Conservation (phyloP, 2,329 filamentous ascomycete species). For the Aspergillus quadrilineatus region DNA sequence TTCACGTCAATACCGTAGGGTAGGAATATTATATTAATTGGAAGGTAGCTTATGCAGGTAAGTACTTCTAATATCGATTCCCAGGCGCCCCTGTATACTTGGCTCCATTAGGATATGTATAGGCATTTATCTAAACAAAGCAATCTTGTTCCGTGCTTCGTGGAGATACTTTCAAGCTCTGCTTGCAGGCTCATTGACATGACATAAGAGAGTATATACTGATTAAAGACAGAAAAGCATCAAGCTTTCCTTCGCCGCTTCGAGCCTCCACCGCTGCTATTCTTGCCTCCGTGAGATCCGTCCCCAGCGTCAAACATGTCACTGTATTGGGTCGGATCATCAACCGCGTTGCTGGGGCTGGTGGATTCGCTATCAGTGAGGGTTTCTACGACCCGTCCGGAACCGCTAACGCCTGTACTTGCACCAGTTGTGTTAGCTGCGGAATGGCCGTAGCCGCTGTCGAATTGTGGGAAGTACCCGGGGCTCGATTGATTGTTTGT, state of each 20-base stretch:
- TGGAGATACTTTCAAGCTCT: conserved; percentile 1
- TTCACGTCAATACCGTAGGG: too few relatives aligned
- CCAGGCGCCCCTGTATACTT: background rate
- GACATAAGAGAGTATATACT: background rate
- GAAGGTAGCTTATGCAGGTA: background rate
- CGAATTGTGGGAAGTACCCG: conserved; percentile 37
- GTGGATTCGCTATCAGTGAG: conserved; percentile 47
- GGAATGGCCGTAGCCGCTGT: conserved; percentile 26
- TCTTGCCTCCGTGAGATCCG: conserved; percentile 22
- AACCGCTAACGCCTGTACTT: conserved; percentile 20
- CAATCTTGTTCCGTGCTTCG: background rate
- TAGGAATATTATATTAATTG: background rate
- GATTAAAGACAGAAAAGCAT: conserved; percentile 13
- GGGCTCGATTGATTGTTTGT: conserved; percentile 24
- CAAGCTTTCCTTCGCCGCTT: conserved; percentile 36
- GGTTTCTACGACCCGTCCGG: conserved; percentile 42
- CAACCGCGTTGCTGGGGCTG: conserved; percentile 39
- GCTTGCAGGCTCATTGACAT: background rate
- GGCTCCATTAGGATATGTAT: background rate
- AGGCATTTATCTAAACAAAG: background rate
- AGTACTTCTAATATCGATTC: background rate
- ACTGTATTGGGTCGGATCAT: conserved; percentile 25
- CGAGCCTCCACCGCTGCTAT: conserved; percentile 24
- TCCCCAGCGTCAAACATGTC: conserved; percentile 9
- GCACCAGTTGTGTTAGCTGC: conserved; percentile 10